Percentiles rank a stretch among this genome's conserved stretches.
Conservation (phyloP, 1,284 basidiomycete genomes). For the Kwoniella shivajii region DNA sequence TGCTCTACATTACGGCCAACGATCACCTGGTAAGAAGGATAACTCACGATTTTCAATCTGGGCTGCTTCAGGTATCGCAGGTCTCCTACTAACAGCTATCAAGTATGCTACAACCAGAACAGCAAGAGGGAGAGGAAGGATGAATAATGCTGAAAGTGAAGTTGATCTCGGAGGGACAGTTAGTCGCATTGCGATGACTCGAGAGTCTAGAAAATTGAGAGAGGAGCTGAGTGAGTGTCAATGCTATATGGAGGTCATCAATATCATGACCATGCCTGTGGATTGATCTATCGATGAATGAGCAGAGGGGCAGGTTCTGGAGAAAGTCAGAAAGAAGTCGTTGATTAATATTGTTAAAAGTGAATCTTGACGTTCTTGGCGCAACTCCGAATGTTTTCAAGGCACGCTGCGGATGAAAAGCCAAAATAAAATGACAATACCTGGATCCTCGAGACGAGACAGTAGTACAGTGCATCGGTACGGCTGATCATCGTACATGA, state of each 20-base stretch:
- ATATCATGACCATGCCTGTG: neutral
- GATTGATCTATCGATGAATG: neutral
- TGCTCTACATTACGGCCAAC: neutral
- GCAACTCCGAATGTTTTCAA: no score
- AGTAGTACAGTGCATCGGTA: no score
- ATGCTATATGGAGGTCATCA: neutral
- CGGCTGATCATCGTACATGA: no score
- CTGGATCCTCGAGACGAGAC: no score
- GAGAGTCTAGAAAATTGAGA: neutral
- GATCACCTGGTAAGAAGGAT: neutral
- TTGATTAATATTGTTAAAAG: neutral
- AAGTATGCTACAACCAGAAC: slow-evolving; percentile 18
- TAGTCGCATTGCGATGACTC: slow-evolving; percentile 4
- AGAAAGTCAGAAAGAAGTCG: neutral
- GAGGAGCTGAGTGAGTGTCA: neutral
- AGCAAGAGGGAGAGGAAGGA: slow-evolving; percentile 12
- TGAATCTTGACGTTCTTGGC: neutral
- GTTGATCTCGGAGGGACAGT: slow-evolving; percentile 7
- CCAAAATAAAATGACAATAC: no score
- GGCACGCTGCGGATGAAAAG: no score
- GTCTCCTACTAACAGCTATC: slow-evolving; percentile 9
- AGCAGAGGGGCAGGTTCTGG: neutral
- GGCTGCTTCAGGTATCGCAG: slow-evolving; percentile 12
- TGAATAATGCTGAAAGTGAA: slow-evolving; percentile 5
- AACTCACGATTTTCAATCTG: slow-evolving; percentile 20